Base-by-base conservation (phyloP, 805 yeast genomes). In the Zygosaccharomyces rouxii region DNA sequence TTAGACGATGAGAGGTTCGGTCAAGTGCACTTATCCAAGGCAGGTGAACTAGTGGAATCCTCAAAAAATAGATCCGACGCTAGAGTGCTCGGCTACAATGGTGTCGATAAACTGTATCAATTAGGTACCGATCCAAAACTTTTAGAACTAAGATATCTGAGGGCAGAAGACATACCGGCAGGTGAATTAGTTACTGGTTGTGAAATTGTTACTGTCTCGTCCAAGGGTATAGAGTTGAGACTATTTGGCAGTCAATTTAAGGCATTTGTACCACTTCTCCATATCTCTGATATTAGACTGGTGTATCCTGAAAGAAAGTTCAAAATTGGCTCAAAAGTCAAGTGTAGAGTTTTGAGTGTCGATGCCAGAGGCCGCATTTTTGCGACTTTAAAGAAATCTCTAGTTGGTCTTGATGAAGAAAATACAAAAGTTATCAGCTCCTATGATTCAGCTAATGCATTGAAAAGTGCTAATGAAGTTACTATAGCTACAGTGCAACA, bases 291-390 rank as follows among this genome's bases (percentile, higher is more conserved):
- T 66, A 76, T 86, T 49, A 84, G 81, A 63, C 73, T 92, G 54
- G 80, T 81, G 2, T 84, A 92, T 62, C 99, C 99, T 5, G 98
- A 94, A 69, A 79, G 94, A 72, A 88, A 89, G 60, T 92, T 84
- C 75, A 87, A 86, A 67, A 81, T 83, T 38, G 98, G 97, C 9
- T 72, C 84, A 38, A 85, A 83, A 56, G 87, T 88, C 26, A 85
- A 77, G 58, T 94, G 84, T 53, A 79, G 95, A 69, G 77, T 89
- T 10, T 67, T 88, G 55, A 74, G 69, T 46, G 74, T 78, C 19
- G 69, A 75, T 38, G 57, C 64, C 35, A 71, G 71, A 45, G 75
- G 77, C 28, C 78, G 75, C 42, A 70, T 89, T 38, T 68, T 72
- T 33, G 72, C 88, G 19, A 86, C 98, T 1, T 68, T 90, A 58